A percentile compares a stretch with the other conserved stretches of the same genome.
Evolutionary conservation across 805 yeast species (phyloP).

Genomic region (Ascoidea rubescens): DNA sequence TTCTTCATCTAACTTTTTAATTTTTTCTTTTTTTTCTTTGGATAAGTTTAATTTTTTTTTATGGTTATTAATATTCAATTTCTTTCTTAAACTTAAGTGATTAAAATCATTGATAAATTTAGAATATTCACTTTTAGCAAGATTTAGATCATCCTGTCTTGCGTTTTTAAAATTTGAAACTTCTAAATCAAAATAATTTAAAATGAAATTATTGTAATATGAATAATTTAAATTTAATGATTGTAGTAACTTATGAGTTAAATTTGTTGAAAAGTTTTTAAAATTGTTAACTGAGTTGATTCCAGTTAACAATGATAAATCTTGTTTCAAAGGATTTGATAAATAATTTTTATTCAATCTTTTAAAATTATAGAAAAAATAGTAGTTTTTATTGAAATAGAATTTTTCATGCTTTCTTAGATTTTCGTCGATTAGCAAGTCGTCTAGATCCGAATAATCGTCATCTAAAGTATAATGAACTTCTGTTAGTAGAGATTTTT

Average conservation of each 20-base stretch:
- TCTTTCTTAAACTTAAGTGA: conserved; percentile 11
- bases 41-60: conserved; percentile 8
- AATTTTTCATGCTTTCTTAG: conserved; percentile 14
- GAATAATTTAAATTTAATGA: conserved; percentile 30
- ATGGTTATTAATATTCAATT: conserved; percentile 14
- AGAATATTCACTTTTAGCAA: conserved; percentile 25
- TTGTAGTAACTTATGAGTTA: conserved; percentile 55
- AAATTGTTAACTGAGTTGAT: conserved; percentile 27
- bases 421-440: conserved; percentile 17
- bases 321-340: conserved; percentile 50
- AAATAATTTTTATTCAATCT: conserved; percentile 55
- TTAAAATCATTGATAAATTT: conserved; percentile 5
- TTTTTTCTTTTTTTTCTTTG: conserved; percentile 10
- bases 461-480: conserved; percentile 39
- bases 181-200: conserved; percentile 27
- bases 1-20: conserved; percentile 17
- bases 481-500: conserved; percentile 59
- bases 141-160: conserved; percentile 28
- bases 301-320: conserved; percentile 34
- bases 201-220: conserved; percentile 26
- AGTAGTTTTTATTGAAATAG: conserved; percentile 8
- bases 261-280: conserved; percentile 19
- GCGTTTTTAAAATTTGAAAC: conserved; percentile 28
- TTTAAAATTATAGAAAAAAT: conserved; percentile 40
- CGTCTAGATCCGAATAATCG: conserved; percentile 34